Evolutionary conservation across 2,329 filamentous ascomycete species (phyloP), one percentile per base, ranked within the genome.

Genomic region (Aspergillus chevalieri): DNA sequence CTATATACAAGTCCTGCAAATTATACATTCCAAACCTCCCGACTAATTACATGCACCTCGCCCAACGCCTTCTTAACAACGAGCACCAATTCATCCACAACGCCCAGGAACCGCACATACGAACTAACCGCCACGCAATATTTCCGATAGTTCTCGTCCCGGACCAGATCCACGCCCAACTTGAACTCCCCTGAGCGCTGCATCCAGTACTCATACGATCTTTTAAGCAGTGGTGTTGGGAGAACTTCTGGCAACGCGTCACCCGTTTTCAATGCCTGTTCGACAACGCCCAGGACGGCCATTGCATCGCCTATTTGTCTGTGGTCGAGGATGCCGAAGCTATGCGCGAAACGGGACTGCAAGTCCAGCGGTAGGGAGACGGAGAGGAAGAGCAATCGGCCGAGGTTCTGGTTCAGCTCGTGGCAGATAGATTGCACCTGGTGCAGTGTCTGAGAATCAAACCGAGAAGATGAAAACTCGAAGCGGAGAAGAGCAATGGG

Each of bases 271-370:
- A 80, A 57, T 2, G 74, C 63, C 45, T 78, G 74, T 44, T 77
- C 74, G 6, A 76, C 58, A 3, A 78, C 68, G 1, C 63, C 65
- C 1, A 79, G 56, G 2, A 78, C 74, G 1, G 74, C 74, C 77
- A 79, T 80, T 46, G 77, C 54, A 24, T 78, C 76, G 3, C 72
- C 75, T 8, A 79, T 72, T n/a, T 64, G 64, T 1, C 64, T 61
- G 14, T 77, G 69, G 26, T 76, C 71, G 0, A 72, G 56, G 1
- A 77, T 58, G 1, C 76, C 75, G 0, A 65, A 63, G 0, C 64
- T 58, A 0, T 55, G 62, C 0, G 66, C 61, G 0, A 79, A 63
- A 0, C 73, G 69, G 1, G 60, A 55, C 39, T 75, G 75, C 1
- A 76, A 64, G 1, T 70, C 56, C 2, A 61, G 57, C 0, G 77